Base-by-base conservation (phyloP, 306 rosid species). In the Morella rubra region DNA sequence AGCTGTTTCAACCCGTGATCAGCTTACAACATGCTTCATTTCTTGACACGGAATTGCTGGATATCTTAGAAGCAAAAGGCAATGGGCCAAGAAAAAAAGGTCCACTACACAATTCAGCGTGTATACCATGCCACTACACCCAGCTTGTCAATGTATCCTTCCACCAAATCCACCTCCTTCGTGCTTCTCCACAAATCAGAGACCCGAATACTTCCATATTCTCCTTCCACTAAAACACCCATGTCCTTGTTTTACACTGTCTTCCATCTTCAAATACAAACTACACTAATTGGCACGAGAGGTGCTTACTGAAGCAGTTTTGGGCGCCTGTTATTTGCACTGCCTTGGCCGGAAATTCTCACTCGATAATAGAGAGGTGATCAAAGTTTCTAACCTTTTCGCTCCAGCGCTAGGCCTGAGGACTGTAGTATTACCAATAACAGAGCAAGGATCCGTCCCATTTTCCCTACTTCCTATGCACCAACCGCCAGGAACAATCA, bases 401-500 rank as follows among this genome's bases (percentile, higher is more conserved):
- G 91, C 86, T 74, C 98, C 99, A 0, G 86, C 81, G 58, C 91
- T 78, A 6, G 99, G 99, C 73, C 95, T 89, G 46, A 96, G 90
- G 73, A 88, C 82, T 11, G 90, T 82, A 20, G 86, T 71, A 72
- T 85, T 68, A 42, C 98, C 96, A 0, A 82, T 27, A 46, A 58
- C 86, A 14, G 87, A 83, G 76, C 99, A 96, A 11, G 99, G 98
- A 74, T 96, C 98, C 5, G 88, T 84, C 15, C 99, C 98, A 0
- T 95, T 96, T 79, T 89, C 90, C 24, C 81, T 82, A 55, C 81
- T 84, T 84, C 99, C 99, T 62, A 88, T 81, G 89, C 99, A 96
- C 99, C 99, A 96, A 41, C 99, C 99, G 51, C 99, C 99, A 0
- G 98, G 89, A 79, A 96, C 93, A 60, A 92, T 73, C 97, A 89